These are phyloP conservation scores for Calendula officinalis DNA, from an alignment of 129 eudicot genomes.

Conservation along the genomic window DNA sequence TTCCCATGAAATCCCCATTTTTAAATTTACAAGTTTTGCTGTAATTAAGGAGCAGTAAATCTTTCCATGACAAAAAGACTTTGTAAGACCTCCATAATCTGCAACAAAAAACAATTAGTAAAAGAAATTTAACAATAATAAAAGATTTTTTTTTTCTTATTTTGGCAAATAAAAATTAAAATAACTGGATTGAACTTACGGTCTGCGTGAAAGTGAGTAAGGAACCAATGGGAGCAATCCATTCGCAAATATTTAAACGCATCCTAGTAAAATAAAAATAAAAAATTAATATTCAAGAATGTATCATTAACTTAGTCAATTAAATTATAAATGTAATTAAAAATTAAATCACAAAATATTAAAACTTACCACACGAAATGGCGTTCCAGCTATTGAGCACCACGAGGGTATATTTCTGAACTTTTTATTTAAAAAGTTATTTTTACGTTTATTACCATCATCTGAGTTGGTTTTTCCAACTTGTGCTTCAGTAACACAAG, in stretches of 20 bases:
- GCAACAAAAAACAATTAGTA: conserved; percentile 9
- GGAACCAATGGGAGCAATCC: conserved; percentile 94
- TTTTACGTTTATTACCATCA: conserved; percentile 38
- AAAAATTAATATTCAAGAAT: conserved; percentile 8
- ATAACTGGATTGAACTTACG: conserved; percentile 52
- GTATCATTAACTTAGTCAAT: neutral
- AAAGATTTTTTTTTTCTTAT: neutral
- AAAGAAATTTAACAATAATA: neutral
- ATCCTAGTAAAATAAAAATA: conserved; percentile 51
- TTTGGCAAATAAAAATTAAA: too few species aligned
- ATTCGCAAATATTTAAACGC: conserved; percentile 79
- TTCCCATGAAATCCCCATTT: conserved; percentile 89
- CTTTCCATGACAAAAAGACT: conserved; percentile 80
- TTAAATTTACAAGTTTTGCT: conserved; percentile 79
- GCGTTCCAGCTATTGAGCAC: conserved; percentile 80
- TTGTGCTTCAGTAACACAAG: conserved; percentile 24
- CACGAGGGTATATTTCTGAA: conserved; percentile 66
- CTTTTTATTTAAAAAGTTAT: conserved; percentile 39
- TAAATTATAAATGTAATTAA: neutral
- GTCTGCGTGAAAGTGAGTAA: conserved; percentile 88
- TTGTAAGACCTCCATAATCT: conserved; percentile 96
- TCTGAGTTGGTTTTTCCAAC: conserved; percentile 34
- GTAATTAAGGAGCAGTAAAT: conserved; percentile 81
- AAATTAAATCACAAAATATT: neutral
- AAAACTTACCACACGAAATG: conserved; percentile 75